phyloP scores from a whole-genome alignment of 2,329 filamentous ascomycete species.

The Fusarium sp. region DNA sequence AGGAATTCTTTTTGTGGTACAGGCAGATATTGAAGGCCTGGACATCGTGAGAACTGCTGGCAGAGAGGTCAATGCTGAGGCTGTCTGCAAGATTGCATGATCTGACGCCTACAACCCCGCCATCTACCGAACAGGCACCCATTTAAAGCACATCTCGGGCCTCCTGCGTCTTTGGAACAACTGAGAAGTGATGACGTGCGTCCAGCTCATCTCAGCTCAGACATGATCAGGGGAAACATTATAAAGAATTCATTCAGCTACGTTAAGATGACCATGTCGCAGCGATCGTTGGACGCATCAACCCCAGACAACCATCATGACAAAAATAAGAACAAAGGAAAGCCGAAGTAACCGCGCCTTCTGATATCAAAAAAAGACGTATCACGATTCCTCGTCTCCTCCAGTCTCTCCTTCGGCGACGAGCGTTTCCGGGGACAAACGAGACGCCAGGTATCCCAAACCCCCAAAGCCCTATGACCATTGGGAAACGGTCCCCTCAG shows the following conservation, averaged over 20 bases:
- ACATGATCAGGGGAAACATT: slow-evolving; percentile 45
- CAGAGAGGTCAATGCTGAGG: background rate
- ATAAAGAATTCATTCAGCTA: slow-evolving; percentile 55
- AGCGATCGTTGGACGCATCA: slow-evolving; percentile 55
- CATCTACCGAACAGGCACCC: slow-evolving; percentile 19
- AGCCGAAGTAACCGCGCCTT: slow-evolving; percentile 56
- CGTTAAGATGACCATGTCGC: slow-evolving; percentile 52
- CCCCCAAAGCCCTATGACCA: slow-evolving; percentile 46
- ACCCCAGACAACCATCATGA: slow-evolving; percentile 53
- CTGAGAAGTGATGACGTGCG: slow-evolving; percentile 27
- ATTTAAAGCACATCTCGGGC: slow-evolving; percentile 7
- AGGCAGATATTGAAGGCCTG: background rate
- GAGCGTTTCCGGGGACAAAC: slow-evolving; percentile 50
- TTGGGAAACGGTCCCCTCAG: slow-evolving; percentile 38
- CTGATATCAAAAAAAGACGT: slow-evolving; percentile 55
- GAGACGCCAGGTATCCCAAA: slow-evolving; percentile 52
- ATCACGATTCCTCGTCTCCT: slow-evolving; percentile 52
- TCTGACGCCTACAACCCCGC: slow-evolving; percentile 25
- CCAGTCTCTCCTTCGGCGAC: slow-evolving; percentile 49
- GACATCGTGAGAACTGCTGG: background rate
- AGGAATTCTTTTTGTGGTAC: slow-evolving; percentile 9
- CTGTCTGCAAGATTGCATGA: slow-evolving; percentile 9
- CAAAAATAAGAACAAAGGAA: slow-evolving; percentile 56
- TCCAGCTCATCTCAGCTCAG: slow-evolving; percentile 3
- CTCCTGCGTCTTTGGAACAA: background rate